Evolutionary conservation across 2,329 filamentous ascomycete species (phyloP).

Genomic region (Spiromastix sp.): DNA sequence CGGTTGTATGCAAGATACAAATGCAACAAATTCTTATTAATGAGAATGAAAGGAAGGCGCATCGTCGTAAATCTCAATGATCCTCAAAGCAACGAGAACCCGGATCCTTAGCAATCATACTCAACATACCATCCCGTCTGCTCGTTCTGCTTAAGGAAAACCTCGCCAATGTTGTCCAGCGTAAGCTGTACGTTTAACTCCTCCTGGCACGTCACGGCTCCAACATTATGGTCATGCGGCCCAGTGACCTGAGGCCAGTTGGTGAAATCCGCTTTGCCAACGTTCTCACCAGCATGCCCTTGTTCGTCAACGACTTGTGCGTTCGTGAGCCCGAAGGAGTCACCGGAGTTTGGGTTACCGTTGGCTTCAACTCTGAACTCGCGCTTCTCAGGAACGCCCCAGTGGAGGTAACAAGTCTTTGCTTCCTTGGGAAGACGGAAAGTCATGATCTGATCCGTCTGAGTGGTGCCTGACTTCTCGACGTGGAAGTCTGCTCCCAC

Average conservation of each 20-base stretch:
- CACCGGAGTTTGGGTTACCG: too few relatives aligned
- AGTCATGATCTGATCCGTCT: neutral
- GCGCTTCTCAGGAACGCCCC: neutral
- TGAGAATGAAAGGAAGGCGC: too few relatives aligned
- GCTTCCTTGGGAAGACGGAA: neutral
- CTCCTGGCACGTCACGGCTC: neutral
- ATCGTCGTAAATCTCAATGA: too few relatives aligned
- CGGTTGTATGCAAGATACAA: too few relatives aligned
- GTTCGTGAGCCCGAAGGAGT: too few relatives aligned
- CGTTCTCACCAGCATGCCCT: neutral
- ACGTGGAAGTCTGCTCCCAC: neutral
- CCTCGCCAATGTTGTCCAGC: neutral
- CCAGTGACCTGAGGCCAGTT: constrained; percentile 2
- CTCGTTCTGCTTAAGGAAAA: neutral
- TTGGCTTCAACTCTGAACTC: neutral
- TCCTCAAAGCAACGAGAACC: too few relatives aligned
- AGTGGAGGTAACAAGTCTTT: neutral
- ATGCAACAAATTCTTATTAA: too few relatives aligned
- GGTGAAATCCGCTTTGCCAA: constrained; percentile 3
- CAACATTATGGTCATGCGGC: neutral
- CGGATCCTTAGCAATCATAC: constrained; percentile 2
- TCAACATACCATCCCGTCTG: constrained; percentile 1
- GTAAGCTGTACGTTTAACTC: neutral
- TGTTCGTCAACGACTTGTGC: neutral
- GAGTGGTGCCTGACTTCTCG: neutral